These are phyloP conservation scores for Saccharomycopsis amapae DNA, from an alignment of 805 yeast genomes.

Conservation along the genomic window DNA sequence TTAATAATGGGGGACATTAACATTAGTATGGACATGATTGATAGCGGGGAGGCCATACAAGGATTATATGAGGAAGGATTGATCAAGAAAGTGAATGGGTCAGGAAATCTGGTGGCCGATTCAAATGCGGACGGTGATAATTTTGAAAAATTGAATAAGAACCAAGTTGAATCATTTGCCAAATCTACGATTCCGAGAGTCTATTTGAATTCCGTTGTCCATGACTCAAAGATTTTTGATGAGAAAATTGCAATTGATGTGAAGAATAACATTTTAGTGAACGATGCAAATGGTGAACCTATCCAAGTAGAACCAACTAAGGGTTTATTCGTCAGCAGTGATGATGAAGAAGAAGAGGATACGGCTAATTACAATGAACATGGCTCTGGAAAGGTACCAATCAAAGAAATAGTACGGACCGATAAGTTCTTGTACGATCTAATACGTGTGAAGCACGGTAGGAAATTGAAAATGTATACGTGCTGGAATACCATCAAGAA, in stretches of 20 bases:
- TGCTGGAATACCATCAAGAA: slow-evolving; percentile 85
- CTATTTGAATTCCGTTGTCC: slow-evolving; percentile 13
- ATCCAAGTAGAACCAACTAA: neutral
- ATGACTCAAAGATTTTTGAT: slow-evolving; percentile 1
- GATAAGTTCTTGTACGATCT: slow-evolving; percentile 49
- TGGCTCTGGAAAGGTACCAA: slow-evolving; percentile 9
- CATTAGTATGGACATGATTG: slow-evolving; percentile 71
- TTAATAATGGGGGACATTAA: slow-evolving; percentile 86
- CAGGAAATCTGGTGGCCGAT: slow-evolving; percentile 1
- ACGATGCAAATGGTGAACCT: slow-evolving; percentile 10
- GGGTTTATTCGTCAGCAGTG: slow-evolving; percentile 16
- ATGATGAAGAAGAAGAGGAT: slow-evolving; percentile 5
- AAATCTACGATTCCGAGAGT: slow-evolving; percentile 22
- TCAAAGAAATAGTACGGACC: slow-evolving; percentile 27
- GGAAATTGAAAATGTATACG: slow-evolving; percentile 61
- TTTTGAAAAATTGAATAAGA: slow-evolving; percentile 33
- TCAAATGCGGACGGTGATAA: slow-evolving; percentile 13
- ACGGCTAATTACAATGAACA: slow-evolving; percentile 27
- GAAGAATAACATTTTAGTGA: slow-evolving; percentile 10
- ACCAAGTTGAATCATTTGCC: slow-evolving; percentile 30
- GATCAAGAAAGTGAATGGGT: slow-evolving; percentile 25
- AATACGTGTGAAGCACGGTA: slow-evolving; percentile 48
- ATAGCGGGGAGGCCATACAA: slow-evolving; percentile 65
- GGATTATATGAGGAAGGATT: slow-evolving; percentile 35
- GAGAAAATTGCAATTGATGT: slow-evolving; percentile 11